phyloP scores from a whole-genome alignment of 1,284 basidiomycete genomes.

The Inonotus hispidus region DNA sequence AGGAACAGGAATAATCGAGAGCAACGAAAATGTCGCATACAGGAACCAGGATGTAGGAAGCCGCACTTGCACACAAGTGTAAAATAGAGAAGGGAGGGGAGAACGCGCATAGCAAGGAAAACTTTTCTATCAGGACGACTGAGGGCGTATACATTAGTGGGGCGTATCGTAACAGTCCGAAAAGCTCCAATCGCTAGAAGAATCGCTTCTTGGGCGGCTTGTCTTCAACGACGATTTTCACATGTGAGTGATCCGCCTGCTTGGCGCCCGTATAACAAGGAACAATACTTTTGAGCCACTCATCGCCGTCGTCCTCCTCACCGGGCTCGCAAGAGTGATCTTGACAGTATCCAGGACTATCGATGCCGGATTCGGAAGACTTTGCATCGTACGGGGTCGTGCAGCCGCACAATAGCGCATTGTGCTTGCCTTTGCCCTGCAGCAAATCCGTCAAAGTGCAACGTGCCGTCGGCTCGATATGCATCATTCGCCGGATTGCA shows the following conservation, averaged over 20 bases:
- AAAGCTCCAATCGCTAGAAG: constrained; percentile 39
- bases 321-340: constrained; percentile 60
- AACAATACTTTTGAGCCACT: constrained; percentile 72
- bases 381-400: constrained; percentile 29
- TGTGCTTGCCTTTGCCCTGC: constrained; percentile 71
- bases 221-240: constrained; percentile 66
- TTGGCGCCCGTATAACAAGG: constrained; percentile 57
- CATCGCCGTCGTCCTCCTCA: constrained; percentile 69
- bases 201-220: constrained; percentile 66
- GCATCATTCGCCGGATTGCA: constrained; percentile 91
- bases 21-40: neutral
- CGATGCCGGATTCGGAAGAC: constrained; percentile 20
- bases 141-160: constrained; percentile 9
- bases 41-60: neutral
- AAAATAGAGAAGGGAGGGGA: constrained; percentile 11
- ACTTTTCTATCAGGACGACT: constrained; percentile 2
- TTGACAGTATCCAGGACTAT: constrained; percentile 41
- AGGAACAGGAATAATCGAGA: neutral
- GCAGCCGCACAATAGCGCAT: constrained; percentile 78
- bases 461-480: constrained; percentile 81
- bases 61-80: neutral
- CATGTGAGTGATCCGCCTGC: constrained; percentile 51
- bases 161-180: neutral
- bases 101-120: constrained; percentile 17
- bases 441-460: constrained; percentile 94